Evolutionary conservation across 73 alveolate species (phyloP), one percentile per base, ranked within the genome.

Genomic region (Tetrahymena thermophila): DNA sequence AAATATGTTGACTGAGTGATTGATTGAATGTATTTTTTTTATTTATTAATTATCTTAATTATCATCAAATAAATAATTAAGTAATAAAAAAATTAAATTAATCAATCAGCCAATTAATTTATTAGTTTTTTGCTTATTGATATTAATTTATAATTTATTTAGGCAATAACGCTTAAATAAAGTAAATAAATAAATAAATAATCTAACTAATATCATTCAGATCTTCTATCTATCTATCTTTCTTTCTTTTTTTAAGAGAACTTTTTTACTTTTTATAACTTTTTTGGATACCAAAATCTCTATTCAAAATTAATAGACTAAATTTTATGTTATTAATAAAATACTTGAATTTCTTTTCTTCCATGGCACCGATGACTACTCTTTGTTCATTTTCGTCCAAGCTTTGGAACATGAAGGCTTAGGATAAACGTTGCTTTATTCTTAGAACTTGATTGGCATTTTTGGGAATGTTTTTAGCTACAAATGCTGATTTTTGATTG

Each of bases 311-410:
- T 3, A 31, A 4, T 19, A 71, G n/a, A 28, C 9, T 71, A 25
- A 28, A 71, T 23, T 71, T 96, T 10, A 96, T 95, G n/a, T 85
- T 4, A 15, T 50, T 21, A 14, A 16, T 50, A 0, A 35, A 21
- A 43, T 95, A 95, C 96, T 93, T 93, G 94, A 96, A 97, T 94
- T 93, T 96, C 95, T 97, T 98, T 98, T 98, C 99, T 98, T 98
- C 99, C 98, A 99, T 98, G 19, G 99, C 99, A 94, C 97, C 99
- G 44, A 99, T 97, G 55, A 99, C 99, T 25, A 98, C 97, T 35
- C 98, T 94, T 93, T 97, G 94, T 85, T 99, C 99, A 55, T 98
- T 96, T 85, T 97, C 99, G 94, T 98, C 99, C 94, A 99, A 96
- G 25, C 98, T 96, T 94, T 98, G 94, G 97, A 98, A 98, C 94